Conservation (phyloP, 108 stramenopile genomes). For the Skeletonema tropicum region DNA sequence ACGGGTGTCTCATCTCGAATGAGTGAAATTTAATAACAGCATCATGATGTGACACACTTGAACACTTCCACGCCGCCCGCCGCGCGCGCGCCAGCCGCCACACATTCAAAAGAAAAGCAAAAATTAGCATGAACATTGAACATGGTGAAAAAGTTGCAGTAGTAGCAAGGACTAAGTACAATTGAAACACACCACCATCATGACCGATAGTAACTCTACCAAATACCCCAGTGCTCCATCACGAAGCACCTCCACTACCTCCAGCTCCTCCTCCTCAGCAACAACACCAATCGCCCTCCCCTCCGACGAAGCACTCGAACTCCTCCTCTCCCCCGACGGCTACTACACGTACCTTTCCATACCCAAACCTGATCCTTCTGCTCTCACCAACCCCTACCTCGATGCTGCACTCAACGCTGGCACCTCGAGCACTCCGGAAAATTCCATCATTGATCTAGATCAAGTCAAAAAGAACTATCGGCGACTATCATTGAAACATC, state of each 20-base stretch:
- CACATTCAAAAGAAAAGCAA: no score
- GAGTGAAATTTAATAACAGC: no score
- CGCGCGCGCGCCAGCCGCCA: no score
- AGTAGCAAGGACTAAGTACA: no score
- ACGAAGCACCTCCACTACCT: not conserved
- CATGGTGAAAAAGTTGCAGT: not conserved
- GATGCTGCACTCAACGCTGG: not conserved
- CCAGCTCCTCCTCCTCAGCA: not conserved
- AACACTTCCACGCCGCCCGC: no score
- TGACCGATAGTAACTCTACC: not conserved
- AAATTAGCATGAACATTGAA: no score
- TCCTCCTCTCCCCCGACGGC: constrained; percentile 79
- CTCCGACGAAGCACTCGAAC: constrained; percentile 62
- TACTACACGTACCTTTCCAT: constrained; percentile 83
- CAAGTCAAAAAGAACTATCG: constrained; percentile 82
- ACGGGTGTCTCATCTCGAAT: no score
- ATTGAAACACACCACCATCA: not conserved
- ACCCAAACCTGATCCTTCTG: constrained; percentile 37
- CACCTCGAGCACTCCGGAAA: not conserved
- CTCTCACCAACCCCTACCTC: constrained; percentile 4
- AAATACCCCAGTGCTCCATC: not conserved
- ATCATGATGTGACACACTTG: no score
- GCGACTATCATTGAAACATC: constrained; percentile 65
- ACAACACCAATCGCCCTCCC: constrained; percentile 13
- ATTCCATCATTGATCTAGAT: constrained; percentile 54